These are phyloP conservation scores for Cordyceps fumosorosea DNA, from an alignment of 2,329 filamentous ascomycete species.

Conservation along the genomic window DNA sequence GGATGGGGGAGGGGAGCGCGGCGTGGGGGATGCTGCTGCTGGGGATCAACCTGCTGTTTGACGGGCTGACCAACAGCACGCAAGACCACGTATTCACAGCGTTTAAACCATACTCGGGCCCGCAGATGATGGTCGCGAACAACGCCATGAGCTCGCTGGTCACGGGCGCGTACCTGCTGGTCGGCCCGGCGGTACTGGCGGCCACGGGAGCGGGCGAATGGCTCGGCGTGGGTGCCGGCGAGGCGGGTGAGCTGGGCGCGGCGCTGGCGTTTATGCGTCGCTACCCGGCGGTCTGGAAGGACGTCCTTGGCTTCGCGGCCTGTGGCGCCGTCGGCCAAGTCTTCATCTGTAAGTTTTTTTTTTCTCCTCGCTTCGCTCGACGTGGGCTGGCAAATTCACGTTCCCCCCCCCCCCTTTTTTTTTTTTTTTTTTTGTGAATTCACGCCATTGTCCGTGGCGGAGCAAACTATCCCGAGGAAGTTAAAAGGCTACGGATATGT, in stretches of 20 bases:
- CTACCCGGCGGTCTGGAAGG: slow-evolving; percentile 76
- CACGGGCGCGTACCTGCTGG: slow-evolving; percentile 63
- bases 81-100: slow-evolving; percentile 88
- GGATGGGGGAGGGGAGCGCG: slow-evolving; percentile 49
- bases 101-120: slow-evolving; percentile 76
- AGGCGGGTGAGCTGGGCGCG: slow-evolving; percentile 69
- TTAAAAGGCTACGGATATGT: not conserved
- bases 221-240: slow-evolving; percentile 59
- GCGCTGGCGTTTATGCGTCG: slow-evolving; percentile 74
- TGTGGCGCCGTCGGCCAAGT: slow-evolving; percentile 92
- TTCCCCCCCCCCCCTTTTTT: too few relatives aligned
- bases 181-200: slow-evolving; percentile 74
- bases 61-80: slow-evolving; percentile 91
- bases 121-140: slow-evolving; percentile 99
- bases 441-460: too few relatives aligned
- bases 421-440: too few relatives aligned
- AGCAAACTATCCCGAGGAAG: too few relatives aligned
- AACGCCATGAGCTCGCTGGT: slow-evolving; percentile 80
- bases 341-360: slow-evolving; percentile 67
- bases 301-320: slow-evolving; percentile 82
- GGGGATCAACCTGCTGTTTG: slow-evolving; percentile 84
- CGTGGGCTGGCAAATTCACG: not conserved
- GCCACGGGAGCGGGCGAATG: slow-evolving; percentile 57
- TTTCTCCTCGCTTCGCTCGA: slow-evolving; percentile 4
- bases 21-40: slow-evolving; percentile 78